Percentiles rank a stretch among this genome's conserved stretches.
Evolutionary conservation across 2,329 filamentous ascomycete species (phyloP).

Genomic region (Fusarium chuoi): DNA sequence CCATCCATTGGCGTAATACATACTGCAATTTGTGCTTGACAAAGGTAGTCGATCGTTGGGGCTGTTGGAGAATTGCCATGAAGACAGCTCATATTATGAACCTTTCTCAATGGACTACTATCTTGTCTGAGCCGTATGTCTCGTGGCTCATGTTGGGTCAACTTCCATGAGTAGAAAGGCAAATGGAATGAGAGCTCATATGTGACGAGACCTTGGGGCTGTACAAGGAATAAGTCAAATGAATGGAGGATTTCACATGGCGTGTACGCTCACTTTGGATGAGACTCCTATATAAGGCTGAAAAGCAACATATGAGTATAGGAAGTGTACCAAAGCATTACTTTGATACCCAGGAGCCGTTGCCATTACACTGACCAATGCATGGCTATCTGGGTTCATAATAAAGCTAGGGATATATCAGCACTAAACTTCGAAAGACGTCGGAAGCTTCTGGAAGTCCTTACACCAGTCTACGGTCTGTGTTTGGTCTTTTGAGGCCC

Average conservation of each 20-base stretch:
- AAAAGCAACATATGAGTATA: neutral
- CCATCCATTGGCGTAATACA: neutral
- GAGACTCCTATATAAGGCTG: neutral
- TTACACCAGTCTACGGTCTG: neutral
- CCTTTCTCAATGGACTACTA: neutral
- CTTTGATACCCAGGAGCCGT: fast-evolving
- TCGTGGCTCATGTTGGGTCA: fast-evolving
- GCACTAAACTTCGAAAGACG: no score
- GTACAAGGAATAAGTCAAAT: fast-evolving
- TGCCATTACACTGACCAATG: fast-evolving
- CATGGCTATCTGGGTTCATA: neutral
- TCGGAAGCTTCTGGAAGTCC: fast-evolving
- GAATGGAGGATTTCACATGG: fast-evolving
- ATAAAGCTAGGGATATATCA: neutral
- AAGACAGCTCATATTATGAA: neutral
- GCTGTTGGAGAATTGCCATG: fast-evolving
- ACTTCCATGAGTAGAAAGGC: neutral
- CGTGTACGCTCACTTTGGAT: neutral
- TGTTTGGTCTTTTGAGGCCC: fast-evolving
- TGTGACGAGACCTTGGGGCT: fast-evolving
- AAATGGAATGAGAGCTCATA: neutral
- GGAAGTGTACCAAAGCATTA: neutral
- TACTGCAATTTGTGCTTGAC: slow-evolving; percentile 15
- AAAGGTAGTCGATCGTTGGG: neutral
- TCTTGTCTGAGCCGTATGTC: neutral